These are phyloP conservation scores for Dendryphion nanum DNA, from an alignment of 2,329 filamentous ascomycete genomes.

Conservation along the genomic window DNA sequence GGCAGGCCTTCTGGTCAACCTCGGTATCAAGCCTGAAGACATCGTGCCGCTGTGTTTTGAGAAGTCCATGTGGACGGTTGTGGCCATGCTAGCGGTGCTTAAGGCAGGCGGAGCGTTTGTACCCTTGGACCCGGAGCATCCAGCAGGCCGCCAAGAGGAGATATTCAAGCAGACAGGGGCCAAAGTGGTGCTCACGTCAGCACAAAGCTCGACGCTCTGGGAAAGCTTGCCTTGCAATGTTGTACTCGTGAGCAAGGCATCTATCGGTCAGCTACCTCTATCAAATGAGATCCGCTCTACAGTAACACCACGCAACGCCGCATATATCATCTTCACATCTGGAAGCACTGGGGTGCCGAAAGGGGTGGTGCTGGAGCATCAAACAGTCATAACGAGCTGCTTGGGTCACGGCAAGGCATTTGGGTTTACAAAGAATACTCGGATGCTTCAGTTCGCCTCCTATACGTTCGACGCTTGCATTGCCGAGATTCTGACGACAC, in stretches of 20 bases:
- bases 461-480: slow-evolving; percentile 51
- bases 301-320: not conserved
- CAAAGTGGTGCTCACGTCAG: not conserved
- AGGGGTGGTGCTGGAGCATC: slow-evolving; percentile 51
- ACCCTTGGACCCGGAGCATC: not conserved
- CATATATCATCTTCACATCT: slow-evolving; percentile 42
- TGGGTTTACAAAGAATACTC: slow-evolving; percentile 53
- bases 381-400: not conserved
- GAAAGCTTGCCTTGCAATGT: not conserved
- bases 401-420: slow-evolving; percentile 34
- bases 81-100: slow-evolving; percentile 35
- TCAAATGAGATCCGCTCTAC: not conserved
- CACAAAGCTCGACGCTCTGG: not conserved
- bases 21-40: not conserved
- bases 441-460: slow-evolving; percentile 50
- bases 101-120: not conserved
- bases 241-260: not conserved
- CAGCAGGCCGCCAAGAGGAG: not conserved
- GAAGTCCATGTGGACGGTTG: slow-evolving; percentile 4
- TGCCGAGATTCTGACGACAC: slow-evolving; percentile 50
- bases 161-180: not conserved
- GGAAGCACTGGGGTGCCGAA: slow-evolving; percentile 44
- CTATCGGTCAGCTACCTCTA: not conserved
- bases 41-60: not conserved
- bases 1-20: not conserved